Conservation (phyloP, 495 filamentous ascomycete genomes). For the Jackrogersella multiformis region DNA sequence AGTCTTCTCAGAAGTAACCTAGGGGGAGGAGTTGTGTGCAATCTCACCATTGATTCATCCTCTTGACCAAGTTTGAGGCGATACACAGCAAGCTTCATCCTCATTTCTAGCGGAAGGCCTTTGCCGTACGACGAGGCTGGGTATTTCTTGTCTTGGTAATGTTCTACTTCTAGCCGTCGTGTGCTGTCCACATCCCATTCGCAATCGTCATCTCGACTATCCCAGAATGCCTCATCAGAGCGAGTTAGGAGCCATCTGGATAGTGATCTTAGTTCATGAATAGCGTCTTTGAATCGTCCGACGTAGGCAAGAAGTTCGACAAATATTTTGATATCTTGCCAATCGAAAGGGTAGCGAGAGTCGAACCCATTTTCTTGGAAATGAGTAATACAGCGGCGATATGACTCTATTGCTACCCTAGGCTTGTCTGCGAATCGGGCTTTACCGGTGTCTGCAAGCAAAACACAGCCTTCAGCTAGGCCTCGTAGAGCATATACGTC, state of each 20-base stretch:
- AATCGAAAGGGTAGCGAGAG: slow-evolving; percentile 68
- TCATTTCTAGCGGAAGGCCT: slow-evolving; percentile 81
- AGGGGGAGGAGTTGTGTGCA: not conserved
- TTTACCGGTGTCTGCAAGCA: slow-evolving; percentile 40
- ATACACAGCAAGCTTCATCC: slow-evolving; percentile 86
- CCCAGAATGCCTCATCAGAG: slow-evolving; percentile 79
- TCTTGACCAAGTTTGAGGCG: slow-evolving; percentile 73
- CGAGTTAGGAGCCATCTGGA: slow-evolving; percentile 86
- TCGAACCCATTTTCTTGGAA: slow-evolving; percentile 52
- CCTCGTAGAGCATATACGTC: slow-evolving; percentile 44
- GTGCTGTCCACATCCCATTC: slow-evolving; percentile 87
- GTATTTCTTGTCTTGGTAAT: slow-evolving; percentile 63
- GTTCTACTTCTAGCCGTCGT: slow-evolving; percentile 67
- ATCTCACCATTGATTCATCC: slow-evolving; percentile 79
- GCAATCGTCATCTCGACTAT: slow-evolving; percentile 80
- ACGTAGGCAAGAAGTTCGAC: slow-evolving; percentile 77
- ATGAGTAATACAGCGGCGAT: slow-evolving; percentile 68
- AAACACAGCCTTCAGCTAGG: slow-evolving; percentile 40
- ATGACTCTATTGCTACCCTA: slow-evolving; percentile 66
- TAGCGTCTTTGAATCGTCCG: slow-evolving; percentile 68
- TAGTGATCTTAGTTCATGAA: slow-evolving; percentile 72
- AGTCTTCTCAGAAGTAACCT: slow-evolving; percentile 2
- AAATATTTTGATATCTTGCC: slow-evolving; percentile 86
- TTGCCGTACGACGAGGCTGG: slow-evolving; percentile 71
- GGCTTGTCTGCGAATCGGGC: slow-evolving; percentile 31